Percentiles rank a stretch among this genome's conserved stretches.
Conservation (phyloP, 495 filamentous ascomycete genomes). For the Penicillium waksmanii region DNA sequence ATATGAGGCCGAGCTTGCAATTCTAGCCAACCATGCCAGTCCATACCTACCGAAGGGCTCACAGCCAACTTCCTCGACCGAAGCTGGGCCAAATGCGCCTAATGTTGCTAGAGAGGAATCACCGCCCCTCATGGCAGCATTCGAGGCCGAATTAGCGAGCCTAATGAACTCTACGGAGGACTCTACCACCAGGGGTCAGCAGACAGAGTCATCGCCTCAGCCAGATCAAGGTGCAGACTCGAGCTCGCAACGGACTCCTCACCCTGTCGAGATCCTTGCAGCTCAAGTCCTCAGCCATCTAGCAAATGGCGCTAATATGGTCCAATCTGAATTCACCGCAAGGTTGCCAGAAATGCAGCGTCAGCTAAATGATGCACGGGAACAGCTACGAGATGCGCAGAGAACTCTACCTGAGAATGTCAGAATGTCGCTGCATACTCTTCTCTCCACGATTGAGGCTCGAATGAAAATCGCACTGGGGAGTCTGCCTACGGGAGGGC, state of each 20-base stretch:
- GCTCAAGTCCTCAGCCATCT: conserved; percentile 39
- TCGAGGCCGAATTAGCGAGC: conserved; percentile 56
- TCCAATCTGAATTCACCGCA: conserved; percentile 42
- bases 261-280: conserved; percentile 34
- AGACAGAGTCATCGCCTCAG: conserved; percentile 18
- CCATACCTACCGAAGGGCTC: neutral
- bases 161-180: conserved; percentile 38
- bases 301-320: conserved; percentile 37
- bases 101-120: neutral
- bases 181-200: conserved; percentile 19
- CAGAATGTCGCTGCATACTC: conserved; percentile 40
- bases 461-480: conserved; percentile 47
- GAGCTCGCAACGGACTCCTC: conserved; percentile 23
- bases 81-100: neutral
- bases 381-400: conserved; percentile 44
- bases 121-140: conserved; percentile 50
- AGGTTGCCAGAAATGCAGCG: conserved; percentile 46
- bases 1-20: conserved; percentile 56
- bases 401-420: conserved; percentile 46
- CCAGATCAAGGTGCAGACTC: conserved; percentile 17
- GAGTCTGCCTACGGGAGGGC: conserved; percentile 44
- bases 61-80: neutral
- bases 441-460: conserved; percentile 47
- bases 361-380: conserved; percentile 43
- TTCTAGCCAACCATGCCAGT: conserved; percentile 21